Evolutionary conservation across 805 yeast genomes (phyloP).

Genomic region (Yamadazyma laniorum): DNA sequence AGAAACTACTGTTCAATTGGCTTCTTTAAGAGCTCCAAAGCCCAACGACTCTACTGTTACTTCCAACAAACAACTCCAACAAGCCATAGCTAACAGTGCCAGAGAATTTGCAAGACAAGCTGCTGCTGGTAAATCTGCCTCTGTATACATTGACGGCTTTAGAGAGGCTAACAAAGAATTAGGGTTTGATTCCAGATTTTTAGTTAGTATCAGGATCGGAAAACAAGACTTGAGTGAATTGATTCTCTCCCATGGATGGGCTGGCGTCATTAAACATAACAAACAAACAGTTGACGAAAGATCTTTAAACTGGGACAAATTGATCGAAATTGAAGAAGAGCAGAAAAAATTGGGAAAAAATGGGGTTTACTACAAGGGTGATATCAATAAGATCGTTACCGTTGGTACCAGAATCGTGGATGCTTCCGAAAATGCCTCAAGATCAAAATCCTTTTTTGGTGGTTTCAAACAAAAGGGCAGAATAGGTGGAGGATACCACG

Average conservation of each 20-base stretch:
- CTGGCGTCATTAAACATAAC: conserved; percentile 75
- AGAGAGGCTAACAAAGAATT: conserved; percentile 56
- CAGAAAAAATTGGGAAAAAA: conserved; percentile 52
- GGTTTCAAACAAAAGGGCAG: conserved; percentile 65
- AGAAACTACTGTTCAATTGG: conserved; percentile 67
- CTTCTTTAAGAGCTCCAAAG: conserved; percentile 76
- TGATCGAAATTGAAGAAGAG: conserved; percentile 64
- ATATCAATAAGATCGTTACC: conserved; percentile 46
- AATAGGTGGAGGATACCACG: conserved; percentile 56
- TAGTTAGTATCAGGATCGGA: conserved; percentile 58
- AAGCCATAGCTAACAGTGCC: conserved; percentile 62
- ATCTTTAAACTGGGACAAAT: conserved; percentile 73
- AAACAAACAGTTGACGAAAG: conserved; percentile 66
- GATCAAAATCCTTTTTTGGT: conserved; percentile 72
- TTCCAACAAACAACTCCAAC: conserved; percentile 31
- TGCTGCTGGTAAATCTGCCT: conserved; percentile 69
- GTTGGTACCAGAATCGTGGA: conserved; percentile 65
- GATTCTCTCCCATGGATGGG: conserved; percentile 65
- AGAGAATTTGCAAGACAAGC: conserved; percentile 69
- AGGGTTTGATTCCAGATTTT: conserved; percentile 61
- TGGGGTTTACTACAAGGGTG: conserved; percentile 58
- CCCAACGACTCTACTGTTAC: conserved; percentile 52
- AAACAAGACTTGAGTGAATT: conserved; percentile 59
- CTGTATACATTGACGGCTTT: conserved; percentile 58
- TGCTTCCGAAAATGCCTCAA: conserved; percentile 70